phyloP scores from a whole-genome alignment of 768 basidiomycete species.

The Lenzites betulinus region DNA sequence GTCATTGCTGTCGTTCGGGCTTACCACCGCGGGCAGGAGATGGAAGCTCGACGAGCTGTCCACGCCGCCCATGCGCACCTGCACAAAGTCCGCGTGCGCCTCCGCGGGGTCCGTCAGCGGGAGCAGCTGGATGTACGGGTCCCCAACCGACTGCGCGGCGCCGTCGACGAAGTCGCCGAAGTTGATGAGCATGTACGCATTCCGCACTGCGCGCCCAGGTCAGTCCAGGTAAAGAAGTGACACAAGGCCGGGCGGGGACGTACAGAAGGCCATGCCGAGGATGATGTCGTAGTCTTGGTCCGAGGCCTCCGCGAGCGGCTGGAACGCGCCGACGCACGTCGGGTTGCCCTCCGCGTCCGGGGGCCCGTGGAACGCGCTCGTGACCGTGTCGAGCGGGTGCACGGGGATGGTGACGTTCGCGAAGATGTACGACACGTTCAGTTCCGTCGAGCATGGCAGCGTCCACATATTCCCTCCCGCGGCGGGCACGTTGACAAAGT shows the following conservation, averaged over 20 bases:
- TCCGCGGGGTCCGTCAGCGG: conserved; percentile 29
- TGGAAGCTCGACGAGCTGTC: conserved; percentile 34
- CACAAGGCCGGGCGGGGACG: conserved; percentile 13
- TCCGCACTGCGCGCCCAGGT: conserved; percentile 36
- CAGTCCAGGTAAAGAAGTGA: neutral
- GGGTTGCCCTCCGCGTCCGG: conserved; percentile 31
- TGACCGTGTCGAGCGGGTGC: conserved; percentile 36
- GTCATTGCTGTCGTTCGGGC: conserved; percentile 20
- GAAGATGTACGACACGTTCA: conserved; percentile 36
- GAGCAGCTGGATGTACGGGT: conserved; percentile 39
- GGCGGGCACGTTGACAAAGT: conserved; percentile 22
- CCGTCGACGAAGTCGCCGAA: conserved; percentile 39
- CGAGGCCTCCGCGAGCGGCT: conserved; percentile 30
- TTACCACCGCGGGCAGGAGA: conserved; percentile 28
- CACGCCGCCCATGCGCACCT: conserved; percentile 32
- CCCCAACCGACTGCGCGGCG: conserved; percentile 29
- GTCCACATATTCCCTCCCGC: conserved; percentile 31
- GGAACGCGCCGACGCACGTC: conserved; percentile 39
- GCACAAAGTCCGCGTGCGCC: conserved; percentile 38
- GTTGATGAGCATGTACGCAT: conserved; percentile 40
- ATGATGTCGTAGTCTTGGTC: conserved; percentile 33
- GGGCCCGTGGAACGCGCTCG: conserved; percentile 19
- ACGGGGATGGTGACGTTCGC: conserved; percentile 33
- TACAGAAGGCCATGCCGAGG: conserved; percentile 41
- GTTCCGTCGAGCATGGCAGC: conserved; percentile 35